Evolutionary conservation across 495 filamentous ascomycete species (phyloP).

Genomic region (Penicillium maclennaniae): DNA sequence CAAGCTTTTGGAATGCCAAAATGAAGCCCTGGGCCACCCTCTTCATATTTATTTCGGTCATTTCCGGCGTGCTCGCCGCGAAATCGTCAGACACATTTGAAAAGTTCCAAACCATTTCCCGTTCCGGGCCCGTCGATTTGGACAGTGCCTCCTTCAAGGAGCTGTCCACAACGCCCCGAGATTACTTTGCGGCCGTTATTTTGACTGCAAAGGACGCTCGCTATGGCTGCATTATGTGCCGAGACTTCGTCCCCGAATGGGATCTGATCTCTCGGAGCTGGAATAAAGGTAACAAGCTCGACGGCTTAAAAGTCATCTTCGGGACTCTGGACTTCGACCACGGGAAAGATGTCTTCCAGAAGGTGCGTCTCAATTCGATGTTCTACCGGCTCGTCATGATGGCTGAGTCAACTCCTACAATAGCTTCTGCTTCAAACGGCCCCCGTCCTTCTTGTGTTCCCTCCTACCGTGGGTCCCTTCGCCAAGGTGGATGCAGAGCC

Average conservation of each 20-base stretch:
- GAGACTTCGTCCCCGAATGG: conserved; percentile 93
- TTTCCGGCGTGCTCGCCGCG: conserved; percentile 39
- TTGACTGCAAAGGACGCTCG: conserved; percentile 82
- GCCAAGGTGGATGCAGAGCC: conserved; percentile 66
- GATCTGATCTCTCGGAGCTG: conserved; percentile 84
- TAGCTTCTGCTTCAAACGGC: conserved; percentile 94
- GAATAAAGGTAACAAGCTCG: conserved; percentile 72
- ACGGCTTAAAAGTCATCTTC: conserved; percentile 70
- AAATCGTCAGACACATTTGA: conserved; percentile 51
- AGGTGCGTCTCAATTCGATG: conserved; percentile 47
- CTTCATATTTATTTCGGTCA: conserved; percentile 49
- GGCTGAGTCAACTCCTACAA: background rate
- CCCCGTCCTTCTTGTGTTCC: conserved; percentile 83
- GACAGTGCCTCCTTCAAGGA: conserved; percentile 69
- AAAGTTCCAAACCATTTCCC: conserved; percentile 62
- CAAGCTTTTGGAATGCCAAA: conserved; percentile 23
- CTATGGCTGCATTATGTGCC: conserved; percentile 83
- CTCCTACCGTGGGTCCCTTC: conserved; percentile 79
- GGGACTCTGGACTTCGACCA: conserved; percentile 85
- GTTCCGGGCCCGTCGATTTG: conserved; percentile 67
- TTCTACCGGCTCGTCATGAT: background rate
- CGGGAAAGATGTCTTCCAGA: conserved; percentile 83
- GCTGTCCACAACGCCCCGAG: conserved; percentile 70
- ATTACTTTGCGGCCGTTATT: conserved; percentile 79
- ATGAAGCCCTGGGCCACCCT: conserved; percentile 54